These are phyloP conservation scores for Passalora sequoiae DNA, from an alignment of 2,329 filamentous ascomycete genomes.

Conservation along the genomic window DNA sequence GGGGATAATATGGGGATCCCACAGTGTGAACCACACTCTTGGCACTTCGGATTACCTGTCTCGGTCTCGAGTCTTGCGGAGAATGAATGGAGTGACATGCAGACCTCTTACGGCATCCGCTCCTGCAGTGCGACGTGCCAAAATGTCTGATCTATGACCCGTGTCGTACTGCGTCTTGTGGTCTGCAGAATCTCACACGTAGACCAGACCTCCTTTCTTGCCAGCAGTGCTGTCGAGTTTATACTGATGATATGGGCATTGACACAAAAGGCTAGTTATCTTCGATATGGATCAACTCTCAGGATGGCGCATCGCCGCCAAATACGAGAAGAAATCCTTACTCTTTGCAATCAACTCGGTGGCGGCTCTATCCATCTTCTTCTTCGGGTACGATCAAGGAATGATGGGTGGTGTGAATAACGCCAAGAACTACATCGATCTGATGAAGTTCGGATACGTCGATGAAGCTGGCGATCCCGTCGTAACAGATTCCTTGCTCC, in stretches of 20 bases:
- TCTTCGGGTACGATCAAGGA: slow-evolving; percentile 47
- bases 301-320: slow-evolving; percentile 28
- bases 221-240: neutral
- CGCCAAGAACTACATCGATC: slow-evolving; percentile 57
- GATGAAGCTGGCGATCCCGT: slow-evolving; percentile 41
- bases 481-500: slow-evolving; percentile 55
- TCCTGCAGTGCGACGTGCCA: neutral
- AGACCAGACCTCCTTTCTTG: no score
- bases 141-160: neutral
- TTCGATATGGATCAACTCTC: slow-evolving; percentile 22
- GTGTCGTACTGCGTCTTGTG: neutral
- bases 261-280: neutral
- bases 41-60: neutral
- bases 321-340: slow-evolving; percentile 51
- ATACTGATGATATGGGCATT: neutral
- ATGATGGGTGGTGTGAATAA: slow-evolving; percentile 63
- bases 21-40: neutral
- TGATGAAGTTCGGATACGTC: slow-evolving; percentile 61
- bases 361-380: slow-evolving; percentile 62
- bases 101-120: neutral
- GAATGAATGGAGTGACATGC: neutral
- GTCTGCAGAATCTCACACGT: neutral
- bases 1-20: neutral
- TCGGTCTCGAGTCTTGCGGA: neutral
- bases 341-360: slow-evolving; percentile 59